Evolutionary conservation across 352 stramenopile species (phyloP).

Genomic region (Globisporangium acanthophoron): DNA sequence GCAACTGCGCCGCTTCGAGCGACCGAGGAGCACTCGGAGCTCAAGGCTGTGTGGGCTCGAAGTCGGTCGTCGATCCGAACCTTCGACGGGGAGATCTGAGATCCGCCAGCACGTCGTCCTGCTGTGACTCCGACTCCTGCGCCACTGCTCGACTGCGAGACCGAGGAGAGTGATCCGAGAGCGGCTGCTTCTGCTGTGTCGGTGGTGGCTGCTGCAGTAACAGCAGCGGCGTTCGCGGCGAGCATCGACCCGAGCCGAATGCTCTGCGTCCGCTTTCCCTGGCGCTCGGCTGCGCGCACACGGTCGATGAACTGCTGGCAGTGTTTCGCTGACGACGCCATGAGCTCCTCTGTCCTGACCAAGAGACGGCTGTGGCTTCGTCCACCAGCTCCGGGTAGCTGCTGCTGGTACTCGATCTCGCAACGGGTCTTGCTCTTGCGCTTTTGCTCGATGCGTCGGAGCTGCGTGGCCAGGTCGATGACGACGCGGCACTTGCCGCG

Average conservation of each 20-base stretch:
- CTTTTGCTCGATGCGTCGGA: conserved; percentile 41
- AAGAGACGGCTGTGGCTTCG: not conserved
- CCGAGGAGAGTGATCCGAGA: not conserved
- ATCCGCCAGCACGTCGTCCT: not conserved
- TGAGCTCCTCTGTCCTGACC: conserved; percentile 47
- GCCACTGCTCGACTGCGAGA: not conserved
- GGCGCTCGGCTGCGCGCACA: conserved; percentile 32
- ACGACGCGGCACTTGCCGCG: conserved; percentile 17
- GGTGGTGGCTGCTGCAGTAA: not conserved
- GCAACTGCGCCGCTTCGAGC: not conserved
- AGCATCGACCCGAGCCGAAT: conserved; percentile 20
- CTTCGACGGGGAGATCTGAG: conserved; percentile 2
- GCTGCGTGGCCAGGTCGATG: conserved; percentile 40
- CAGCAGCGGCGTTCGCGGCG: conserved; percentile 4
- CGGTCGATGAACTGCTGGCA: conserved; percentile 57
- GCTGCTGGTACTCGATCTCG: conserved; percentile 34
- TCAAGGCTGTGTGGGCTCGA: not conserved
- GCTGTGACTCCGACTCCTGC: not conserved
- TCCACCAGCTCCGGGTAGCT: too few species aligned
- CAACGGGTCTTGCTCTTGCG: conserved; percentile 58
- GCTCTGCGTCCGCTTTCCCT: conserved; percentile 28
- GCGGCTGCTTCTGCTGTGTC: not conserved
- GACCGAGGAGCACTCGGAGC: not conserved
- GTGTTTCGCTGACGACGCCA: conserved; percentile 59
- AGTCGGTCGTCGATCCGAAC: conserved; percentile 1